A percentile compares a stretch with the other conserved stretches of the same genome.
Evolutionary conservation across 1,139 yeast genomes (phyloP).

Genomic region (Magnusiomyces tetraspermus): DNA sequence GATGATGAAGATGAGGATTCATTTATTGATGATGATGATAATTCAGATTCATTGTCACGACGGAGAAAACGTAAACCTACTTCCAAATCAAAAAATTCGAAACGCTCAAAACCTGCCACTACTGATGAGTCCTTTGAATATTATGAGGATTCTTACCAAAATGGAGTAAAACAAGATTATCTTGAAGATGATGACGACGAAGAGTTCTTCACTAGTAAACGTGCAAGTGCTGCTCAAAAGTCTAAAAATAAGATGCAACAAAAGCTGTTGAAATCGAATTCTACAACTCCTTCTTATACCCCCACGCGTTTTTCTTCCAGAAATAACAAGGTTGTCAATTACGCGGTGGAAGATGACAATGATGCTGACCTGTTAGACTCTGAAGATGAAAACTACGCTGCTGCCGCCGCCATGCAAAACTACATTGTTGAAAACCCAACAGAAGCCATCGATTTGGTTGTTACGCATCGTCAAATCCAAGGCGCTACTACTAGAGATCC

Average conservation of each 20-base stretch:
- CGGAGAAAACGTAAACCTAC: conserved; percentile 14
- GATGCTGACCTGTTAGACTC: conserved; percentile 38
- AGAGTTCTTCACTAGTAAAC: conserved; percentile 19
- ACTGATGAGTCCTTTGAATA: conserved; percentile 15
- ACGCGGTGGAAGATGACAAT: conserved; percentile 62
- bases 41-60: conserved; percentile 4
- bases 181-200: conserved; percentile 32
- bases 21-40: conserved; percentile 8
- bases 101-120: conserved; percentile 3
- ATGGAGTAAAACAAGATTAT: conserved; percentile 17
- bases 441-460: conserved; percentile 33
- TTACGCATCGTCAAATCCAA: conserved; percentile 28
- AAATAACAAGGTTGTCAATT: conserved; percentile 61
- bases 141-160: conserved; percentile 11
- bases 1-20: conserved; percentile 9
- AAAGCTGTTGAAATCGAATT: conserved; percentile 13
- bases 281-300: conserved; percentile 18
- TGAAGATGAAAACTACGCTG: conserved; percentile 32
- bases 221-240: conserved; percentile 19
- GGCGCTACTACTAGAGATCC: conserved; percentile 27
- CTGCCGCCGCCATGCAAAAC: conserved; percentile 34
- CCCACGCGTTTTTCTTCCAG: conserved; percentile 62
- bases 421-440: conserved; percentile 27
- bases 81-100: conserved; percentile 7
- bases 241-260: conserved; percentile 9